Base-by-base conservation (phyloP, 371 early-diverging fungal species). In the Hamiltosporidium tvaerminnensis region DNA sequence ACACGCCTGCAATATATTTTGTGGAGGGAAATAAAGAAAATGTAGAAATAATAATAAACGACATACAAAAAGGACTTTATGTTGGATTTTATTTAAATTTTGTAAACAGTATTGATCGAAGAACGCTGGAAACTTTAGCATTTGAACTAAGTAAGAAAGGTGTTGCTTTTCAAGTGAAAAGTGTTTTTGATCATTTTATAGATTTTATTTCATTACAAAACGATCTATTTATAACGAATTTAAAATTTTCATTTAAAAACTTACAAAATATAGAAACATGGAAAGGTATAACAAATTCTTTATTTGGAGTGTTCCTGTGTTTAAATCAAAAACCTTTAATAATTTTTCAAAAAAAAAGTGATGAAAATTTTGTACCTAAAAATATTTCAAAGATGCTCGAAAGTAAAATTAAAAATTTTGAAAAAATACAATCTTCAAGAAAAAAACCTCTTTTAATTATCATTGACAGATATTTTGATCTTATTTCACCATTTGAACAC, bases 1-100 rank as follows among this genome's bases (percentile, higher is more conserved):
- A 67, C 39, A 70, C 70, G 0, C 68, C 72, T n/a, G 80, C 77
- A 0, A 56, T 80, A 30, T 77, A 77, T 61, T 76, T 76, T 57
- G 65, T 77, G n/a, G 30, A 63, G 10, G 66, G 35, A 16, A 62
- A 64, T 52, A 47, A 54, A n/a, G 57, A 65, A 33, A 65, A 59
- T 39, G 30, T 60, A 52, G 47, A 49, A 2, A 41, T 38, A 1
- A 56, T 77, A 16, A 39, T 36, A 1, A 61, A 71, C 30, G 77
- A 79, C 52, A 36, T 77, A 10, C 10, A 32, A 7, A 33, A 41
- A 10, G 34, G 65, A 4, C 38, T 65, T 5, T 80, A 77, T 55
- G 47, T 32, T 36, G 50, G 50, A 47, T 69, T 69, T 61, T 65
- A 73, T 50, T 41, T 77, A 14, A 41, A 72, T 52, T 71, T 68